Evolutionary conservation across 1,284 basidiomycete species (phyloP), one percentile per base, ranked within the genome.

Genomic region (Leccinum olivaceoglutinosum): DNA sequence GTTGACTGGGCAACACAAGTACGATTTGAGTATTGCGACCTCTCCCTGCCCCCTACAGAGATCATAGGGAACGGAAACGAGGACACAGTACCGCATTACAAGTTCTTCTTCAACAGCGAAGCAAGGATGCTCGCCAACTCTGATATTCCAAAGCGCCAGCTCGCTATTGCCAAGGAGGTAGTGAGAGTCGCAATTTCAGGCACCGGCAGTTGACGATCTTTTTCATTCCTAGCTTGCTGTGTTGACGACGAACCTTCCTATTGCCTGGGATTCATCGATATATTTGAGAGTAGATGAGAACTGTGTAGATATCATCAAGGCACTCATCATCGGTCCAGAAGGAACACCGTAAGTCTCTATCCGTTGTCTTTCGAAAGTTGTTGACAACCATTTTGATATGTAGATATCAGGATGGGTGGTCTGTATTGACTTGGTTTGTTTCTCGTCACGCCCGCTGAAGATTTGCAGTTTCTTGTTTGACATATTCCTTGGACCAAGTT

Each of bases 91-190:
- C 88, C 89, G 3, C 84, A 88, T 71, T 93, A 87, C 77, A 92
- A 92, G 74, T 90, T 88, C 70, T 87, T 82, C 72, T 93, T 83
- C 75, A 89, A 88, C 71, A 86, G 82, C 66, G 92, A 93, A 72
- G 90, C 90, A 18, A 82, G 90, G 29, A 86, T 89, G 85, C 79
- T 94, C 32, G 87, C 88, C 6, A 85, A 83, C 68, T 85, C 85
- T 38, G 90, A 92, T 71, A 90, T 93, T 61, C 92, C 93, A 2
- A 94, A 92, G 74, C 82, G 94, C 41, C 94, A 90, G 2, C 79
- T 96, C 60, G 93, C 94, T 10, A 95, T 96, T 66, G 94, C 94
- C 10, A 96, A 96, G 78, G 92, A 93, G 84, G 91, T 92, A 69
- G 39, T n/a, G 21, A 60, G 44, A 64, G 12, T 25, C 32, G 21